Evolutionary conservation across 352 stramenopile genomes (phyloP), one percentile per base, ranked within the genome.

Genomic region (Globisporangium canariense): DNA sequence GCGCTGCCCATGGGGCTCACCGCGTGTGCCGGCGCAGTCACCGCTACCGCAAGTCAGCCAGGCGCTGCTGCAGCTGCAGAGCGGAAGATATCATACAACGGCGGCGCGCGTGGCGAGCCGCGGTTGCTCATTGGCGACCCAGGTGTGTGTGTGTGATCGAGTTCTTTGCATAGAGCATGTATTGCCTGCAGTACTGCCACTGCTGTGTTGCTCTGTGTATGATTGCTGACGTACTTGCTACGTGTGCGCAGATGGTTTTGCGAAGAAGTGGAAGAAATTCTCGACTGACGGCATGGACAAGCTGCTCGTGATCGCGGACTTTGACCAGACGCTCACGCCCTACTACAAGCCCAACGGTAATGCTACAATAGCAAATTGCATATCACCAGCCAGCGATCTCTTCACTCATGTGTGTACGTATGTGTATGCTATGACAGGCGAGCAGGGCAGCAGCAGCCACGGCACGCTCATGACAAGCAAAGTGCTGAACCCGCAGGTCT

Each of bases 231-330:
- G 45, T n/a, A 14, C n/a, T 50, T n/a, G 45, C 22, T 20, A 18
- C 20, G 4, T 49, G 43, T 20, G 43, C 2, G 43, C 14, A 22
- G 43, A 22, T 1, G 43, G 4, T 0, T 92, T 94, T 58, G 78
- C 85, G 16, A 61, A 70, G 47, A 94, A 94, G 62, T 88, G 79
- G 77, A 87, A 89, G 57, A 90, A 89, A 52, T 90, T 94, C 55
- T 71, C 74, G 18, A 79, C 70, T 32, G 83, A 90, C 45, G 78
- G 83, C 40, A 61, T 89, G 10, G 73, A 86, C 60, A 79, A 87
- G 60, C 77, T 94, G 30, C 67, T 94, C 40, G 79, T 94, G 58
- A 94, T 94, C 60, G 73, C 86, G 2, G 86, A 94, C 63, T 94
- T 94, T 68, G 86, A 94, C 68, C 86, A 91, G 25, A 94, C 86